A percentile compares a stretch with the other conserved stretches of the same genome.
Evolutionary conservation across 345 rosid genomes (phyloP).

Genomic region (Passiflora organensis): DNA sequence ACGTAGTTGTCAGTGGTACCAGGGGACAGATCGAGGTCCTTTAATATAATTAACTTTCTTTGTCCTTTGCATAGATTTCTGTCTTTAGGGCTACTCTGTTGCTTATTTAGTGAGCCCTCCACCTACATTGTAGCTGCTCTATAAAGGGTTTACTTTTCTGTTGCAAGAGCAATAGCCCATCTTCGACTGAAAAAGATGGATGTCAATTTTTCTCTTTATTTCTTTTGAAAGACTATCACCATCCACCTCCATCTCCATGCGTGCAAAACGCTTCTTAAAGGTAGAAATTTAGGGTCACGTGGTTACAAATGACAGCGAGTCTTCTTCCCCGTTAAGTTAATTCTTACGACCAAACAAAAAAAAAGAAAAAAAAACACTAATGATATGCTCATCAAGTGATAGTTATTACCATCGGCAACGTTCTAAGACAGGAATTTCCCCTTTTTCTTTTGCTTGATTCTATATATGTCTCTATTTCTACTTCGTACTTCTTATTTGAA

Average conservation of each 20-base stretch:
- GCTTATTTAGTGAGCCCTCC: constrained; percentile 14
- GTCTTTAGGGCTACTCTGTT: constrained; percentile 11
- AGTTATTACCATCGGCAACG: no score
- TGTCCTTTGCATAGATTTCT: constrained; percentile 21
- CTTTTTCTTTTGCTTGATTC: no score
- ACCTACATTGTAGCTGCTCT: background rate
- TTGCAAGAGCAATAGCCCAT: background rate
- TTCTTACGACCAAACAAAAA: no score
- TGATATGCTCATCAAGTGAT: no score
- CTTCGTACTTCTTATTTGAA: no score
- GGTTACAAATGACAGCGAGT: no score
- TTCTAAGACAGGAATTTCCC: no score
- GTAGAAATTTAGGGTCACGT: no score
- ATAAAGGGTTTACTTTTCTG: constrained; percentile 10
- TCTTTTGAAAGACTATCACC: constrained; percentile 33
- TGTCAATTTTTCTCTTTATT: constrained; percentile 17
- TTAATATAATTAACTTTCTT: no score
- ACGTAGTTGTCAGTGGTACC: constrained; percentile 44
- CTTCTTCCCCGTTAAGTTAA: no score
- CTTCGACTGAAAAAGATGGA: constrained; percentile 29
- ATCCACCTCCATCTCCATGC: constrained; percentile 17
- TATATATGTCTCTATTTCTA: no score
- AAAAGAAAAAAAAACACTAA: no score
- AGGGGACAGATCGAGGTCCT: constrained; percentile 44
- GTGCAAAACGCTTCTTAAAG: constrained; percentile 14